Conservation (phyloP, 164 flowering plant genomes). For the Aristolochia contorta region DNA sequence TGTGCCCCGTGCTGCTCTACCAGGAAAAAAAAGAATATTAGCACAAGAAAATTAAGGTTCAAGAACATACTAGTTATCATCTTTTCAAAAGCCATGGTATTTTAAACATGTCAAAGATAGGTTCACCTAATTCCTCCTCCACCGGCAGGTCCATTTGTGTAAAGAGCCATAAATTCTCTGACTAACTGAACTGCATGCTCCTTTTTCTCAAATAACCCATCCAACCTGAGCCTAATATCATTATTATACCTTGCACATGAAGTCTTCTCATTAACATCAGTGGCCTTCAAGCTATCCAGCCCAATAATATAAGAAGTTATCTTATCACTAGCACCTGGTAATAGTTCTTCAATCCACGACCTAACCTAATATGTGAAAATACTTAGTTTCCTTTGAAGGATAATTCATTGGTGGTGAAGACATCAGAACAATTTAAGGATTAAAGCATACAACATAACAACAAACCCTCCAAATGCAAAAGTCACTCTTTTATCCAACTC, state of each 20-base stretch:
- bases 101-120: neutral
- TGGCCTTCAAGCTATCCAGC: constrained; percentile 72
- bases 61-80: neutral
- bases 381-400: neutral
- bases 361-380: constrained; percentile 43
- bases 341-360: constrained; percentile 81
- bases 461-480: too few species aligned
- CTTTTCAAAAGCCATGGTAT: neutral
- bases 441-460: neutral
- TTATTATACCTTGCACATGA: constrained; percentile 10
- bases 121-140: constrained; percentile 90
- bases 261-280: constrained; percentile 8
- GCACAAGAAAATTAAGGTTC: neutral
- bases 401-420: too few species aligned
- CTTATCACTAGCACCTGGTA: constrained; percentile 36
- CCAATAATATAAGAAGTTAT: constrained; percentile 80
- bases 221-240: constrained; percentile 86
- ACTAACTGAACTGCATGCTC: constrained; percentile 67
- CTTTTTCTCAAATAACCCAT: constrained; percentile 68
- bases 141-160: constrained; percentile 99
- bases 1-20: constrained; percentile 76
- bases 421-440: too few species aligned
- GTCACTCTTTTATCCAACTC: too few species aligned
- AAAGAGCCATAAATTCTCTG: constrained; percentile 72
- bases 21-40: too few species aligned